Evolutionary conservation across 2,329 filamentous ascomycete genomes (phyloP), one percentile per base, ranked within the genome.

Genomic region (Parastagonospora nodorum): DNA sequence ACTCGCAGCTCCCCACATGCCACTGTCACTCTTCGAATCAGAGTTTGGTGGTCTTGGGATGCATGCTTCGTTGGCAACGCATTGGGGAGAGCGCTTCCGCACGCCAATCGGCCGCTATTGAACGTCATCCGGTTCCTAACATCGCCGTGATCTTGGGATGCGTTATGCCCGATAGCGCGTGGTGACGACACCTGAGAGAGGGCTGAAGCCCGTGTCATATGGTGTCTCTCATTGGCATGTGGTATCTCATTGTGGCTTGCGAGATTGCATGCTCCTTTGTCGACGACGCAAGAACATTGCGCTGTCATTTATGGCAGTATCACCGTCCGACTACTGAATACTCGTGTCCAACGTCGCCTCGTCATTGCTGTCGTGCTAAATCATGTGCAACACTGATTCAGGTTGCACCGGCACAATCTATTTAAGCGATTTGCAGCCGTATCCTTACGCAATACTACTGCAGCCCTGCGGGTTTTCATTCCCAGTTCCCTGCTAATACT

Each of bases 21-120:
- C 40, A 51, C 45, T 39, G 49, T 42, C 43, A 35, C 19, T 47
- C 41, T 50, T 63, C 66, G 58, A 69, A 66, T 64, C 62, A 64
- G 50, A 50, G 37, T 48, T 48, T 37, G 40, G 16, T 36, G 47
- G 48, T 52, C 51, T 31, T 31, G 39, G 39, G 38, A 48, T 51
- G 52, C 62, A 61, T 67, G 68, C 69, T 66, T 58, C 70, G 69
- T 69, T 69, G 72, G 63, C 69, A 51, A 60, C 71, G 67, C 68
- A 63, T 71, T 68, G 64, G 60, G 54, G 47, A 48, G 51, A 61
- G 64, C 64, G 63, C 62, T 64, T 63, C 64, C 59, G 29, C 60
- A 64, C 60, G 58, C 65, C 63, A 65, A 69, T 64, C 60, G 62
- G 39, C 58, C 61, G 58, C 58, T 27, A 50, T 32, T 40, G 35